Base-by-base conservation (phyloP, 78 protist genomes). In the Dictyostelium citrinum region DNA sequence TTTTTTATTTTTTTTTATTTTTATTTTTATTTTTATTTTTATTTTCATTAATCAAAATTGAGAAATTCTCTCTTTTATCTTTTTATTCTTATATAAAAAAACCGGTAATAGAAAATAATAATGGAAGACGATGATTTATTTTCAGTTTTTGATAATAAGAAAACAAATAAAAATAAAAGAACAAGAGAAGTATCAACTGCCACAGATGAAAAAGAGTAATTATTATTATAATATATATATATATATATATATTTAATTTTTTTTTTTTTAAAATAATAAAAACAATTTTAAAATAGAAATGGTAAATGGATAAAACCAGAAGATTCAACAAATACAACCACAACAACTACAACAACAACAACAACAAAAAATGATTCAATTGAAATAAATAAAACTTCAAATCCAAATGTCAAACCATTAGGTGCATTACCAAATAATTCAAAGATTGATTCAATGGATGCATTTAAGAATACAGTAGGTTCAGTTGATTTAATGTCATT, bases 281-380 rank as follows among this genome's bases (percentile, higher is more conserved):
- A 43, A 3, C 8, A 16, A 20, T 37, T 11, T n/a, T n/a, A n/a
- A n/a, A 7, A 20, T 46, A 76, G 85, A 49, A 78, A 88, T 67
- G 93, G 93, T 20, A 78, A 88, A 68, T 76, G 85, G 85, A 46
- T 64, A 37, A 61, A 78, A 67, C 86, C 85, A 64, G 81, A 33
- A 12, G 75, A 81, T 24, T 7, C 22, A 11, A 55, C 43, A 39
- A n/a, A 43, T 17, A 51, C 24, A 35, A 80, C 17, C 1, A 24
- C 29, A n/a, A 39, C 39, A 8, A 55, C n/a, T 2, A 46, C 43
- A 33, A 58, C 58, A 4, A 58, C 84, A 55, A 11, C 58, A 43
- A 43, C 33, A 24, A 24, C 37, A 45, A 64, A 3, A 6, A 64
- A 10, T 2, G 60, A 27, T 45, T 10, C 9, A 77, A 82, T 12